Base-by-base conservation (phyloP, 2,329 filamentous ascomycete genomes). In the Cladosporium sp. region DNA sequence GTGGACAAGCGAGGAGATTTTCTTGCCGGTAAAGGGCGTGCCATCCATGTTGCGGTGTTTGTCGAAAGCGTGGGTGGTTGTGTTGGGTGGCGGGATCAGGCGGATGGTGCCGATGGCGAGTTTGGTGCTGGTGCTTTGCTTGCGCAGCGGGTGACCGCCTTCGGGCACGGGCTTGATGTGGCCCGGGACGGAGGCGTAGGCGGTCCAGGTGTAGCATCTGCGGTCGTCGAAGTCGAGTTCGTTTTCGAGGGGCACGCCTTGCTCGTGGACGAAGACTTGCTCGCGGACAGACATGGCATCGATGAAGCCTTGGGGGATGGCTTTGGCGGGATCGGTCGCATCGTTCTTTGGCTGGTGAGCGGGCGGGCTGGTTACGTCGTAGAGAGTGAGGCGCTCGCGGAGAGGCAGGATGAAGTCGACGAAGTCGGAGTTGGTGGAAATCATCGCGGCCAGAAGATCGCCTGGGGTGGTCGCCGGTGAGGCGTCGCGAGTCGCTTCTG, bases 181-280 rank as follows among this genome's bases (percentile, higher is more conserved):
- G 11, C 75, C 73, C 2, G 78, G 75, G 18, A 90, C 83, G 18
- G 84, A 88, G 57, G 87, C 87, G 77, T 96, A 97, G n/a, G 89
- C 82, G 32, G 97, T 89, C 91, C 92, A 97, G 26, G 60, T 63
- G 49, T 46, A 94, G 70, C 88, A 89, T 39, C 91, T 86, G 0
- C 84, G 70, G 76, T 98, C 94, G 75, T 97, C 92, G 1, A 83
- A 80, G 80, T 97, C 94, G 69, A 92, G 84, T 77, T 98, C 93
- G 69, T 88, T 86, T 43, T 90, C 87, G 0, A 87, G 77, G 0
- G 81, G 79, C 30, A 86, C 82, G 25, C 79, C 76, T 68, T 88
- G 86, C 73, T 88, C 86, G 65, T 83, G 77, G 43, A 86, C 80
- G 70, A 85, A 88, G 68, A 88, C 86, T 46, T 79, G 77, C 65